phyloP scores from a whole-genome alignment of 208 protist species.

The Blastocrithidia nonstop region DNA sequence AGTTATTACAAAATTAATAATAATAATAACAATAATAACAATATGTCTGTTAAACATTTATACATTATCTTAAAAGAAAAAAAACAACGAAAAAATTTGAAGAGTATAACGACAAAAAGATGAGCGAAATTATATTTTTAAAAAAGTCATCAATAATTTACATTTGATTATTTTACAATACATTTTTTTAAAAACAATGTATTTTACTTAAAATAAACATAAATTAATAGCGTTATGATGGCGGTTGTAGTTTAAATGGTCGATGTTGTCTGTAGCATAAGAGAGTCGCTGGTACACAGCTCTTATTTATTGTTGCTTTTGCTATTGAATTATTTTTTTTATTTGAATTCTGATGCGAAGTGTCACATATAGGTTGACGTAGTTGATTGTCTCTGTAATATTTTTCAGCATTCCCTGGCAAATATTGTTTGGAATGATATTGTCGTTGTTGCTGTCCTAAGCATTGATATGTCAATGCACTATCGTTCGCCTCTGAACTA shows the following conservation, averaged over 20 bases:
- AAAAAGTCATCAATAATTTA: conserved; percentile 6
- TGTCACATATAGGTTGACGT: too few relatives aligned
- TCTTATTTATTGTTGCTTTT: too few relatives aligned
- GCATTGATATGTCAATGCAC: not conserved
- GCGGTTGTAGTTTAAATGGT: too few relatives aligned
- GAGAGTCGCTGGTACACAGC: too few relatives aligned
- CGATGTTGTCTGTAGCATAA: too few relatives aligned
- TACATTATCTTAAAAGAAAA: conserved; percentile 1
- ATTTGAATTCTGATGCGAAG: too few relatives aligned
- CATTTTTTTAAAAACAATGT: not conserved
- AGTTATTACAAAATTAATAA: not conserved
- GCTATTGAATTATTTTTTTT: too few relatives aligned
- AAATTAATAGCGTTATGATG: too few relatives aligned
- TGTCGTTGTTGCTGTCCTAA: not conserved
- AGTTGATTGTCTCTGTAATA: too few relatives aligned
- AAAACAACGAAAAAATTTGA: not conserved
- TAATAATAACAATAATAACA: not conserved
- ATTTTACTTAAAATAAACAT: not conserved
- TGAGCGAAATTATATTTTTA: conserved; percentile 1
- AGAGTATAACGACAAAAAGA: not conserved
- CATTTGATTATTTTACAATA: not conserved
- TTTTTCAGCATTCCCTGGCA: too few relatives aligned
- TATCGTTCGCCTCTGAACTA: not conserved
- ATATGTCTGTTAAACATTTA: not conserved
- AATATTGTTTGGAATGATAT: not conserved